Evolutionary conservation across 2,329 filamentous ascomycete species (phyloP), one percentile per base, ranked within the genome.

Genomic region (Atkinsonella texensis): DNA sequence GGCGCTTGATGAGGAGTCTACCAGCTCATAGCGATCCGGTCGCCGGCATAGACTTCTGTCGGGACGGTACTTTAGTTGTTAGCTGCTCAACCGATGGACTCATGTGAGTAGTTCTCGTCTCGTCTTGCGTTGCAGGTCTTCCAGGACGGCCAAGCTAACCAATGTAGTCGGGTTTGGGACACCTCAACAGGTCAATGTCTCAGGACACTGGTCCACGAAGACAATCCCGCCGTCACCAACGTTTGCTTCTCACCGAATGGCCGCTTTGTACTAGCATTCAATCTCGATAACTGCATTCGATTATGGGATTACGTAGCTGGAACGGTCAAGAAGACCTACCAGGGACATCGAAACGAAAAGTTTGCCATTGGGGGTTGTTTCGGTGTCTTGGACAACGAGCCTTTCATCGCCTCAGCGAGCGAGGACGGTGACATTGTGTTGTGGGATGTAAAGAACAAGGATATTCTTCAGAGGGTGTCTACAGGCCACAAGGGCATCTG

Each of bases 11-110:
- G 89, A 80, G 89, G 51, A 90, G 85, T 55, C 70, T 98, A 39
- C 93, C 93, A 1, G 93, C 93, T 2, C 93, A 98, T 62, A 95
- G 89, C 31, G 93, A 98, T 65, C 93, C 93, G 0, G 91, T 98
- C 1, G 84, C 85, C 51, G 89, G 90, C 0, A 91, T 98, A 10
- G 91, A 96, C 65, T 95, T 98, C 62, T 88, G 90, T 53, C 74
- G 84, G 56, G 93, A 98, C 63, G 93, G 93, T 2, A 97, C 91
- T 0, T 73, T 98, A 62, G 86, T 97, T 48, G 90, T 85, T 42
- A 94, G 87, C 56, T 97, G 93, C 63, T 89, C 88, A 15, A 89
- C 87, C 4, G 93, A 98, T 62, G 93, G 93, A 0, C 69, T 95
- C 55, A 93, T 94, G 81, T 84, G 64, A 68, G 80, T 71, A 59